Conservation (phyloP, 305 asterid genomes). For the Fraxinus albicans region DNA sequence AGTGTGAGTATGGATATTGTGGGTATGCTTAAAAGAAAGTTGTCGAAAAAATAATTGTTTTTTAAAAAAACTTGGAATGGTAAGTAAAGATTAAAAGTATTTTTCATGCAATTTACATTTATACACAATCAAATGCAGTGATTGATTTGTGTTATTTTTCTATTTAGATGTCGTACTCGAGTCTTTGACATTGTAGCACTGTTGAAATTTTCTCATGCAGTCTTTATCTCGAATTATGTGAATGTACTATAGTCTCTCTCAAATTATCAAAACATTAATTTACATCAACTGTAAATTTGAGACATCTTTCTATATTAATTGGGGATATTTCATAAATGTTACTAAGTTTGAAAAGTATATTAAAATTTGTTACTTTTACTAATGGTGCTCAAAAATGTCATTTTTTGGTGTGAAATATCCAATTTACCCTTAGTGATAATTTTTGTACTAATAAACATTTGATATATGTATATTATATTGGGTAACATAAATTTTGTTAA, state of each 20-base stretch:
- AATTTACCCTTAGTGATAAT: no score
- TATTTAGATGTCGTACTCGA: not conserved
- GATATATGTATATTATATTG: no score
- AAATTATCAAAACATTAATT: no score
- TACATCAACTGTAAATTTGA: no score
- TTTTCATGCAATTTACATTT: not conserved
- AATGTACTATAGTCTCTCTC: not conserved
- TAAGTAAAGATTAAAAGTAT: not conserved
- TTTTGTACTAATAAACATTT: no score
- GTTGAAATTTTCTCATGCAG: not conserved
- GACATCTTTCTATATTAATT: not conserved
- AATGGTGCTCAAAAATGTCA: no score
- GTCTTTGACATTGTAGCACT: not conserved
- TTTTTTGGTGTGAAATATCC: no score
- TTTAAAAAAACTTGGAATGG: not conserved
- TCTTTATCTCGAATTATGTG: not conserved
- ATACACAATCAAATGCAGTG: not conserved
- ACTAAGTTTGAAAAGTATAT: no score
- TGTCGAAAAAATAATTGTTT: not conserved
- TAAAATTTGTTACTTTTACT: no score
- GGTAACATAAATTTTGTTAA: no score
- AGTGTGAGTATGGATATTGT: not conserved
- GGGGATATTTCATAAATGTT: no score
- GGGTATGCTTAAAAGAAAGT: not conserved
- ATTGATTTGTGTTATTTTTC: not conserved